phyloP scores from a whole-genome alignment of 768 basidiomycete species.

The Rhizopogon salebrosus region DNA sequence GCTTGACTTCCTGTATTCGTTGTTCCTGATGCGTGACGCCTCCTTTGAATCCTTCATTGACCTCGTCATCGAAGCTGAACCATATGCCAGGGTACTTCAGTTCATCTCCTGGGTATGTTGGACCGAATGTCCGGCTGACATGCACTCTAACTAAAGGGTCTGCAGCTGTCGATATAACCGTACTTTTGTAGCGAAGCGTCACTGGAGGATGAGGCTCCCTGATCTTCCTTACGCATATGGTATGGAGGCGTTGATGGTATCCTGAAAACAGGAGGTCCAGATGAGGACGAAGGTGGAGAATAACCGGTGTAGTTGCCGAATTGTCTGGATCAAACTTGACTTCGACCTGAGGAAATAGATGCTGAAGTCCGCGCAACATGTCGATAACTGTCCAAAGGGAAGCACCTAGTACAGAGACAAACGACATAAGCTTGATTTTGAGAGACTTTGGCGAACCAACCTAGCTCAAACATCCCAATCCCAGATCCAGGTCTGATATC shows the following conservation, averaged over 20 bases:
- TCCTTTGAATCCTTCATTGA: conserved; percentile 51
- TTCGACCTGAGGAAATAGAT: conserved; percentile 76
- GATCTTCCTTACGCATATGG: conserved; percentile 66
- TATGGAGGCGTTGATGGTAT: conserved; percentile 72
- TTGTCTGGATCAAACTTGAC: conserved; percentile 77
- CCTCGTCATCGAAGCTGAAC: conserved; percentile 81
- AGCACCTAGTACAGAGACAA: conserved; percentile 39
- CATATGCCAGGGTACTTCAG: conserved; percentile 78
- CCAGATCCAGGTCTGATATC: conserved; percentile 74
- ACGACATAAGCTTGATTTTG: background rate
- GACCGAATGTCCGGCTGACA: conserved; percentile 73
- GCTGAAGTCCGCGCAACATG: conserved; percentile 55
- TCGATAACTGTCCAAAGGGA: conserved; percentile 79
- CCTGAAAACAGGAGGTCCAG: conserved; percentile 84
- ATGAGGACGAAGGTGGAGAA: conserved; percentile 76
- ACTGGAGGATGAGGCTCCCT: conserved; percentile 65
- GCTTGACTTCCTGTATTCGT: conserved; percentile 69
- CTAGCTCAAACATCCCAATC: conserved; percentile 75
- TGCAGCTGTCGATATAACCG: conserved; percentile 53
- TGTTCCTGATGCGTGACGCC: conserved; percentile 44
- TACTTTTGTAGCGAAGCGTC: conserved; percentile 62
- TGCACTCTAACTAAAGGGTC: conserved; percentile 58
- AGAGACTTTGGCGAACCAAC: conserved; percentile 28
- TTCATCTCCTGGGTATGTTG: conserved; percentile 76
- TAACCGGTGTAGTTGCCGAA: conserved; percentile 63